Evolutionary conservation across 306 rosid genomes (phyloP).

Genomic region (Nissolia schottii): DNA sequence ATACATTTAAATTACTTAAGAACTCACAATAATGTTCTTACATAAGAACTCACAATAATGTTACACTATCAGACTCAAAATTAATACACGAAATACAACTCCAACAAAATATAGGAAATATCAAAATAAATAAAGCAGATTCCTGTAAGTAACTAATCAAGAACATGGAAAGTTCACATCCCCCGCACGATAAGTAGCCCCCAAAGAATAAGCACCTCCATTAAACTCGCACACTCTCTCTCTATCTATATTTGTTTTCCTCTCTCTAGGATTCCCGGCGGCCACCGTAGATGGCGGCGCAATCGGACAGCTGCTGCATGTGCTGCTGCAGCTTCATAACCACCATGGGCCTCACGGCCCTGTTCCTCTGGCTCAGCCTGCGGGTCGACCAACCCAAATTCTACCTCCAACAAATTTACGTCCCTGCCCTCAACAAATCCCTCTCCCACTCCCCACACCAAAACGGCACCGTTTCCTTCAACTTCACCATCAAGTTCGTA

Average conservation of each 20-base stretch:
- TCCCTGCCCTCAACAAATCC: slow-evolving; percentile 66
- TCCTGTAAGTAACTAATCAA: background rate
- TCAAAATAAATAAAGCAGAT: too few relatives aligned
- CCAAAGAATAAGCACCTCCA: too few relatives aligned
- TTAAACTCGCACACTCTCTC: background rate
- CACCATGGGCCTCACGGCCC: slow-evolving; percentile 33
- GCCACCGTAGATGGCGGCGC: slow-evolving; percentile 11
- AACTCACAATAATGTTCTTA: too few relatives aligned
- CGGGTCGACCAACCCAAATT: slow-evolving; percentile 51
- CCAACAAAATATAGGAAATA: too few relatives aligned
- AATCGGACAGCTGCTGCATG: slow-evolving; percentile 17
- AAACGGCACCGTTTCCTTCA: slow-evolving; percentile 34
- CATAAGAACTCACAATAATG: too few relatives aligned
- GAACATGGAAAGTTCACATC: background rate
- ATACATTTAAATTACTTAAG: too few relatives aligned
- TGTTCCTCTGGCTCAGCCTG: slow-evolving; percentile 49
- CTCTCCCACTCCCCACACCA: slow-evolving; percentile 7
- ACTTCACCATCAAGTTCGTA: slow-evolving; percentile 25
- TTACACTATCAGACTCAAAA: too few relatives aligned
- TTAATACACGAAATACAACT: too few relatives aligned
- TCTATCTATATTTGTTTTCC: background rate
- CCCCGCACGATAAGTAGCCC: background rate
- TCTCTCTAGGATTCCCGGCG: slow-evolving; percentile 23
- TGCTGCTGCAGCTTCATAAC: slow-evolving; percentile 27
- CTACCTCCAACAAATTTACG: slow-evolving; percentile 42